Evolutionary conservation across 441 rosid genomes (phyloP), one percentile per base, ranked within the genome.

Genomic region (Cnidoscolus chayamansa): DNA sequence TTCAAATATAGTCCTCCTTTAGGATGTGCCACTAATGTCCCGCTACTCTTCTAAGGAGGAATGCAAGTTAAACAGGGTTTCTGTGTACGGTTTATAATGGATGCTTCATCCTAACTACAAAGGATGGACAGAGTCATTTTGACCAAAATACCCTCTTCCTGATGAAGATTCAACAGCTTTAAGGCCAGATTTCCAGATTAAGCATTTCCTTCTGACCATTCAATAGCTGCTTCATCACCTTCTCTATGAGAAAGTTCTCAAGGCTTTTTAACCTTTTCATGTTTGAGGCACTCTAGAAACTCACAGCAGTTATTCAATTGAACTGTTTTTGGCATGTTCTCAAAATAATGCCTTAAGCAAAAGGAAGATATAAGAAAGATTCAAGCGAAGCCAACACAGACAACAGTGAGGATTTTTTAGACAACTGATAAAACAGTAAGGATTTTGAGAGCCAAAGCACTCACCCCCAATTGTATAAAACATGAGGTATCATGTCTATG

Each of bases 401-500:
- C 25, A 25, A 25, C 25, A 25, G 25, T 25, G 25, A 25, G 25
- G 25, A 25, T 25, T 25, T 25, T 25, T 25, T 25, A 25, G 50
- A 47, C 3, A 17, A 11, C n/a, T 37, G 17, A 7, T 32, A 6
- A 4, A 35, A 60, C n/a, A 67, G 8, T 51, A 68, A 65, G 17
- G 16, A 37, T 61, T 74, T 57, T 45, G 62, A 19, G 17, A 65
- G 51, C 72, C 13, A 20, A 65, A 62, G 72, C 51, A 72, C 84
- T 84, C 78, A 91, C 99, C 96, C 89, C 98, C 98, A 89, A 80
- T 89, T 92, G 82, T 91, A 95, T 57, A 95, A 73, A 83, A 85
- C 88, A 72, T 92, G 98, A 68, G 98, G 96, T 84, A 95, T 85
- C 99, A 95, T 92, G 81, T 91, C 86, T 77, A 95, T 84, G 81